Conservation (phyloP, 1,139 yeast genomes). For the Kluyveromyces marxianus region DNA sequence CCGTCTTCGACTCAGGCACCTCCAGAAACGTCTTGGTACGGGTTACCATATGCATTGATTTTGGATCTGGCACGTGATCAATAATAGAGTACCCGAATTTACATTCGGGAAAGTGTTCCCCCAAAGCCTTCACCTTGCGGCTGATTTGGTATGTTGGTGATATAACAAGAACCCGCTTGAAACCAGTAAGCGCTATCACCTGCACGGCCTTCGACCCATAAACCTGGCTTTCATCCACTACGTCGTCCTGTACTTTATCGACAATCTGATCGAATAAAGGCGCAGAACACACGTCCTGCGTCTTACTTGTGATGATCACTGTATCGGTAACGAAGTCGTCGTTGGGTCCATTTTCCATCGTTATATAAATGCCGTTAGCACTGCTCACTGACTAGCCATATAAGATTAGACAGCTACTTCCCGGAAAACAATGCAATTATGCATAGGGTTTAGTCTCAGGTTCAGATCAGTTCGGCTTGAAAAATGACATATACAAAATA, state of each 20-base stretch:
- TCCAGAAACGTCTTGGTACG: slow-evolving; percentile 22
- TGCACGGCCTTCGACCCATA: slow-evolving; percentile 14
- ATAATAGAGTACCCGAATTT: slow-evolving; percentile 12
- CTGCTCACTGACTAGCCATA: too few relatives aligned
- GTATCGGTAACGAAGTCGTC: slow-evolving; percentile 14
- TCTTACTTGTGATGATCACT: slow-evolving; percentile 15
- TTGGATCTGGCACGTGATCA: slow-evolving; percentile 16
- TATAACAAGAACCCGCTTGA: slow-evolving; percentile 17
- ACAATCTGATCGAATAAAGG: slow-evolving; percentile 7
- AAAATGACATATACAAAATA: too few relatives aligned
- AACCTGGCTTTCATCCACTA: slow-evolving; percentile 9
- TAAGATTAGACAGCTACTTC: too few relatives aligned
- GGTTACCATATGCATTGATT: slow-evolving; percentile 9
- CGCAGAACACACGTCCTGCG: slow-evolving; percentile 7
- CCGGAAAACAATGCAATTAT: too few relatives aligned
- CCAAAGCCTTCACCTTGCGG: neutral
- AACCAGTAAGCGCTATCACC: slow-evolving; percentile 13
- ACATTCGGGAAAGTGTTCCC: slow-evolving; percentile 1
- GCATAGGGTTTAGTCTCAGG: too few relatives aligned
- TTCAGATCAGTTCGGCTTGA: too few relatives aligned
- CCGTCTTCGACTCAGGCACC: slow-evolving; percentile 28
- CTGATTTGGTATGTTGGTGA: slow-evolving; percentile 14
- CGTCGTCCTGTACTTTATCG: slow-evolving; percentile 10
- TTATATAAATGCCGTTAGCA: too few relatives aligned
- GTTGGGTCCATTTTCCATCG: neutral